Base-by-base conservation (phyloP, 495 filamentous ascomycete genomes). In the Penicillium lividum region DNA sequence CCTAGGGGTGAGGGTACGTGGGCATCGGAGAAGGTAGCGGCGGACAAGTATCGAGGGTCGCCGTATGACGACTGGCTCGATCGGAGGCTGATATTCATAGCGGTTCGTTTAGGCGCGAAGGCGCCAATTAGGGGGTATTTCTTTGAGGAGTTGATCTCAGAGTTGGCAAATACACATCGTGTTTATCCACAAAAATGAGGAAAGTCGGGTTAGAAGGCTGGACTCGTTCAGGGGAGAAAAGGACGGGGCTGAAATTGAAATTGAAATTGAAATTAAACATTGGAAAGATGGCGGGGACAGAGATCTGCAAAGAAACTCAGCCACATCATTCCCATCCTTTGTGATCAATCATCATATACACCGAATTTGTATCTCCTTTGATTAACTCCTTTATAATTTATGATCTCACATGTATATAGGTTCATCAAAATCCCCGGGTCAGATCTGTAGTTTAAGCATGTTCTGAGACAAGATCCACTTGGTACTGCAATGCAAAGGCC, bases 61-160 rank as follows among this genome's bases (percentile, higher is more conserved):
- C 78, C 75, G 56, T 76, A 78, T 38, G 79, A 78, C 15, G 78
- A 80, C 31, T 70, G 73, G 53, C 77, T 78, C 47, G 74, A 79
- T 46, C 77, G 73, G 18, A 75, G 56, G 48, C 79, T 75, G 64
- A 70, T 68, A 53, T 76, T 78, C 79, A 82, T 81, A 47, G 29
- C 70, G 65, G 45, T 22, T 2, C 51, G 58, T 49, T 51, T 45
- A 54, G 62, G 60, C 57, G 56, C 63, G 51, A 38, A 43, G 42
- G 47, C 51, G 33, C 52, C 34, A 28, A 46, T 22, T 34, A 29
- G 54, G 38, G 28, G 13, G 47, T 45, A 34, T n/a, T 49, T 49
- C 22, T 22, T 22, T 22, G 22, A 22, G 11, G 27, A 30, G 15
- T 7, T 49, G 28, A 33, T 31, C 31, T 70, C 54, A 70, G 40